A percentile compares a stretch with the other conserved stretches of the same genome.
phyloP scores from a whole-genome alignment of 495 filamentous ascomycete species.

The Daldinia grandis region DNA sequence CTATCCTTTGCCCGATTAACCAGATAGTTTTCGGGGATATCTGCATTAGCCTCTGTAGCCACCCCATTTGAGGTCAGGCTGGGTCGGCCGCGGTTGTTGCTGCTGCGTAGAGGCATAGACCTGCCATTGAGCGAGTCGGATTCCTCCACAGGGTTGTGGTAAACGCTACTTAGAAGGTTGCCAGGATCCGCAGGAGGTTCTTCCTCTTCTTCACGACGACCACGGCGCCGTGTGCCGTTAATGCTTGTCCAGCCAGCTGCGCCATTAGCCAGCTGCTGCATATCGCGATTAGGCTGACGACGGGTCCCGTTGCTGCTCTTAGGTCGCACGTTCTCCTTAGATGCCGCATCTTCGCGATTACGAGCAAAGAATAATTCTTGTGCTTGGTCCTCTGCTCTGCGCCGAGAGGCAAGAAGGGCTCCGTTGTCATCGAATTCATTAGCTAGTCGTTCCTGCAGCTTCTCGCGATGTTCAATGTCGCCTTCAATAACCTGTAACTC shows the following conservation, averaged over 20 bases:
- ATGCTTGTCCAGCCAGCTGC: constrained; percentile 42
- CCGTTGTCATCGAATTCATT: constrained; percentile 30
- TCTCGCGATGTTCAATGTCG: constrained; percentile 29
- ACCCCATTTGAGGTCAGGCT: constrained; percentile 11
- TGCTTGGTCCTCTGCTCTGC: constrained; percentile 32
- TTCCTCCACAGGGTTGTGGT: constrained; percentile 45
- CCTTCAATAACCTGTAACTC: constrained; percentile 19
- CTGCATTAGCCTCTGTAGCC: constrained; percentile 14
- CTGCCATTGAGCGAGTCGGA: constrained; percentile 25
- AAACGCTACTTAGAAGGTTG: constrained; percentile 45
- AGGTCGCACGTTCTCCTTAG: constrained; percentile 26
- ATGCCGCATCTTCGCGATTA: constrained; percentile 11
- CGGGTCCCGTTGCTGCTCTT: constrained; percentile 26
- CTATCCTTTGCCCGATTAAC: constrained; percentile 20
- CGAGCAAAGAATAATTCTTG: constrained; percentile 33
- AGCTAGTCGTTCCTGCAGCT: constrained; percentile 31
- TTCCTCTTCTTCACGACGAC: constrained; percentile 40
- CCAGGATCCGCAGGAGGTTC: constrained; percentile 42
- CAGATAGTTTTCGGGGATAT: background rate
- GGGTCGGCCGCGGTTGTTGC: constrained; percentile 25
- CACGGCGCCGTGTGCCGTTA: constrained; percentile 38
- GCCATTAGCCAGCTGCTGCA: constrained; percentile 20
- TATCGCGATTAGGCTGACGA: constrained; percentile 26
- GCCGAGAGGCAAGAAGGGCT: constrained; percentile 8
- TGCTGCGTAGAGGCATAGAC: constrained; percentile 35